Evolutionary conservation across 2,329 filamentous ascomycete genomes (phyloP).

Genomic region (Byssochlamys sp.): DNA sequence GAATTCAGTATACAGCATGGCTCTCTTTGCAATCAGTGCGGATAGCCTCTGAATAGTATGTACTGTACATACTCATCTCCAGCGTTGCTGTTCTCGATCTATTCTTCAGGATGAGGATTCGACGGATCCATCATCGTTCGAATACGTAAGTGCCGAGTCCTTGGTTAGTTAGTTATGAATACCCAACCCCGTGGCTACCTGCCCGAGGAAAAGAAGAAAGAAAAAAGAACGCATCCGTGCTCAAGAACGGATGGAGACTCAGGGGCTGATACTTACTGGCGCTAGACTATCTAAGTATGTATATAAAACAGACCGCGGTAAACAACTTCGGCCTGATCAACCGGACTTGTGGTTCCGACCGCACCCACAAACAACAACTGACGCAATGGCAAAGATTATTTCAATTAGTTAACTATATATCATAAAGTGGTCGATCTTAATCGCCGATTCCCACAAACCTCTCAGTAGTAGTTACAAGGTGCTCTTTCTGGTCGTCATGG

Average conservation of each 20-base stretch:
- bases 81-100: neutral
- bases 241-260: neutral
- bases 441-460: constrained; percentile 24
- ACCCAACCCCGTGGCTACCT: neutral
- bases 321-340: constrained; percentile 43
- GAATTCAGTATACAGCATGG: neutral
- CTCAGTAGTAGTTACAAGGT: constrained; percentile 45
- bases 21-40: neutral
- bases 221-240: neutral
- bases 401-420: constrained; percentile 7
- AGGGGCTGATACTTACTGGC: neutral
- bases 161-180: neutral
- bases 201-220: constrained; percentile 6
- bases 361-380: constrained; percentile 16
- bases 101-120: neutral
- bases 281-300: neutral
- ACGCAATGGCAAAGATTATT: constrained; percentile 50
- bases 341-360: constrained; percentile 36
- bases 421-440: constrained; percentile 42
- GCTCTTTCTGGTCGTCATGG: constrained; percentile 51
- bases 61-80: neutral
- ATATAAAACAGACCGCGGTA: constrained; percentile 22
- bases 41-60: neutral
- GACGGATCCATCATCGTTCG: neutral
- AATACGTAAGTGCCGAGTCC: neutral